Evolutionary conservation across 495 filamentous ascomycete species (phyloP), one percentile per base, ranked within the genome.

Genomic region (Hypoxylon trugodes): DNA sequence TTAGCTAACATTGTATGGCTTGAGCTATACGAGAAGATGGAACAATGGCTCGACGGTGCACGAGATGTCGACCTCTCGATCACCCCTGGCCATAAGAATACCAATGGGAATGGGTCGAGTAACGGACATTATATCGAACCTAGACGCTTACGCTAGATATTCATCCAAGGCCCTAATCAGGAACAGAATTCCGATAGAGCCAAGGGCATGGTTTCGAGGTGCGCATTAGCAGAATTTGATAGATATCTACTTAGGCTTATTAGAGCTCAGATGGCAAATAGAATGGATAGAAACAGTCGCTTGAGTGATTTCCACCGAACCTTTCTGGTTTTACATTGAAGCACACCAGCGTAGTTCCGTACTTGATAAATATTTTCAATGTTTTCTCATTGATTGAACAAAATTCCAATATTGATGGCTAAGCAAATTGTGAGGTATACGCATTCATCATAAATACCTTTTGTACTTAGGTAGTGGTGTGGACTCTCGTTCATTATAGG

Each of bases 21-120:
- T 37, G 68, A 73, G n/a, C 76, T 80, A 69, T 81, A 81, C 26
- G 69, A 72, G 42, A 75, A 79, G 68, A 77, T 80, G 56, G 74
- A 72, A 46, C 73, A 77, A 42, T 81, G 79, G 79, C 63, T 81
- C 47, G 73, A 74, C 10, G 79, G 77, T 5, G 60, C 68, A 4
- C 59, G 69, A 1, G 70, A 73, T 9, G 33, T 73, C 18, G 68
- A 73, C 43, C 59, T 73, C 19, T 61, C 64, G 1, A 61, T 52
- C 2, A 36, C 26, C 19, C 28, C 7, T 2, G 38, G 7, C 18
- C 24, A 38, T 19, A 6, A 4, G 21, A 45, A 9, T 1, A 36
- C 41, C 8, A 33, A 26, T 15, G 46, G 21, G 13, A 52, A 61
- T 2, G 51, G 36, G 22, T 28, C 3, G 22, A 36, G 12, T n/a